Base-by-base conservation (phyloP, 257 asterid genomes). In the Ajuga chamaepitys region DNA sequence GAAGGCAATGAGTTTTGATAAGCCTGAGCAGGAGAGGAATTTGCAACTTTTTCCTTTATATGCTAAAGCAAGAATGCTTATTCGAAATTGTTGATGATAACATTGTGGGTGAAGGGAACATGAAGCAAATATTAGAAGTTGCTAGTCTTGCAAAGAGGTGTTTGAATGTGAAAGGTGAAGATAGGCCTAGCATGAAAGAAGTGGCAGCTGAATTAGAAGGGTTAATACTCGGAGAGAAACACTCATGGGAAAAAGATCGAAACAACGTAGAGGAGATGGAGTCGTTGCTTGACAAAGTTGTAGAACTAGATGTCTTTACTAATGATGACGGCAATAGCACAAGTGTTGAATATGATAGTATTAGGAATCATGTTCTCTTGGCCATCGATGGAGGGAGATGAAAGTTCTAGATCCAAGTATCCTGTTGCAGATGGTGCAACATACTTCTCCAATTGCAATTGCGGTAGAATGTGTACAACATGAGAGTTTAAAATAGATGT, bases 141-240 rank as follows among this genome's bases (percentile, higher is more conserved):
- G 77, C 72, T 0, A 55, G 12, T 65, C 55, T 76, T 8, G 81
- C 84, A 18, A 25, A 71, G 30, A 67, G 38, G 53, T 82, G 84
- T 58, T 58, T 78, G 52, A 67, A 68, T 20, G 42, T 78, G 30
- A 74, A n/a, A n/a, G n/a, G n/a, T n/a, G n/a, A n/a, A n/a, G n/a
- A n/a, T n/a, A n/a, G n/a, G n/a, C n/a, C n/a, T 1, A 72, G 56
- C 21, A 82, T 79, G 85, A 82, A 74, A 44, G 58, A 79, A 50
- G 79, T 79, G 1, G 77, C 79, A 0, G 55, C 65, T 53, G 71
- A 71, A 8, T 28, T 79, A 2, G 80, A 75, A 42, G 72, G 76
- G 18, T 4, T 65, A 5, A 63, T 38, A 14, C 22, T 40, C 16
- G 57, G 71, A 24, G 68, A 41, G 10, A 75, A 54, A 45, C 71